Base-by-base conservation (phyloP, 2,329 filamentous ascomycete genomes). In the Atkinsonella texensis region DNA sequence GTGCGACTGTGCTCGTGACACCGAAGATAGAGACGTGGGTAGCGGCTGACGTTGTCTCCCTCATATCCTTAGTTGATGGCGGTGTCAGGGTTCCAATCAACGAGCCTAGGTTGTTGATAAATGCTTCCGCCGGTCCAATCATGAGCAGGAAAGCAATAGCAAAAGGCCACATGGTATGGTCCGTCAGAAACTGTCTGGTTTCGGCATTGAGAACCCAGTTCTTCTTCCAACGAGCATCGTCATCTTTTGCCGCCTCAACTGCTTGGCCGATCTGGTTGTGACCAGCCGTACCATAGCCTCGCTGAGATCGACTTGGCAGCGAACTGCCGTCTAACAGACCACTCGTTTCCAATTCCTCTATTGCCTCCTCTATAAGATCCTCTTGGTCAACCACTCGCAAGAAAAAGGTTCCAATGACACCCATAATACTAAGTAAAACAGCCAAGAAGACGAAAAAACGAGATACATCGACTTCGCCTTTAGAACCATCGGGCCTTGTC, bases 61-160 rank as follows among this genome's bases (percentile, higher is more conserved):
- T 63, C 3, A 64, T 58, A 47, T 68, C 65, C 45, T 71, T 65
- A 17, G 75, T 63, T 7, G 70, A 65, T 17, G 80, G 82, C 13
- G 77, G 78, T 44, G 87, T 87, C 3, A 96, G 74, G 0, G 91
- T 95, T 58, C 87, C 85, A 59, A 97, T 90, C 55, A 98, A 84
- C 23, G 90, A 96, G 38, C 93, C 93, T 10, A 98, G 74, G 61
- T 97, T 98, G 70, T 97, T 98, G 70, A 97, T 89, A 66, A 96
- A 98, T 11, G 91, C 87, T 69, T 98, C 93, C n/a, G 90, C 91
- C 0, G 93, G 91, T 0, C 93, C 93, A 50, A 90, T 87, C 59
- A 95, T 87, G 56, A 97, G 78, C 67, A 97, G 88, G 69, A 98
- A 97, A 18, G 89, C 90, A 1, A 84, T 72, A 0, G 91, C 89